Evolutionary conservation across 139 green algal genomes (phyloP), one percentile per base, ranked within the genome.

Genomic region (Chlorella sorokiniana): DNA sequence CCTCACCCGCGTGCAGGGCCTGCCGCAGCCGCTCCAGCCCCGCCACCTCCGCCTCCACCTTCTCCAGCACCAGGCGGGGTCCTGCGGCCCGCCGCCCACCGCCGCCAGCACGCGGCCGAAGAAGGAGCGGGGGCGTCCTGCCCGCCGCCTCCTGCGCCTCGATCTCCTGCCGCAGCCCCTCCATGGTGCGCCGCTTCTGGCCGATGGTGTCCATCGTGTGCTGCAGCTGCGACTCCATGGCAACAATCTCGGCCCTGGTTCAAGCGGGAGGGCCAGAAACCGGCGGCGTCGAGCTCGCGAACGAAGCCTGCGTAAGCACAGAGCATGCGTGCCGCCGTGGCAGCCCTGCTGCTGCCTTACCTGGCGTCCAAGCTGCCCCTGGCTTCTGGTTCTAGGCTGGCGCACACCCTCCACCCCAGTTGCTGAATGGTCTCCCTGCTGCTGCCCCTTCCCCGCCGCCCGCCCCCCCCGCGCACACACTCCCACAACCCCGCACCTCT

Each of bases 191-290:
- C 78, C 86, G 87, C 88, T 97, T 95, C 71, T 91, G 81, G 22
- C 86, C 88, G 18, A 88, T 89, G 41, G 84, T 83, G 25, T 93
- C 83, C 42, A 91, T 61, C 6, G 88, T 84, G 87, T 96, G 90
- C 45, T 83, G 78, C 77, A 93, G 88, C 88, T 97, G 94, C 40
- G 90, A 84, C 81, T 98, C 93, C 89, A 96, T 93, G 4, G 88
- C 90, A 16, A 70, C 76, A 4, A 98, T 92, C 81, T 98, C 93
- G 31, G 81, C 85, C 31, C 81, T 81, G 63, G n/a, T 1, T 7
- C n/a, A 62, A 23, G 18, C 5, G 54, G 54, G 54, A 31, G 18
- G 54, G 54, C 9, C 20, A 29, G 14, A 64, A 22, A 64, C 14
- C 20, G 52, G 52, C 52, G 52, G 52, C 27, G 52, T 3, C 22